These are phyloP conservation scores for Tylopilus subfusipes DNA, from an alignment of 768 basidiomycete species.

Conservation along the genomic window DNA sequence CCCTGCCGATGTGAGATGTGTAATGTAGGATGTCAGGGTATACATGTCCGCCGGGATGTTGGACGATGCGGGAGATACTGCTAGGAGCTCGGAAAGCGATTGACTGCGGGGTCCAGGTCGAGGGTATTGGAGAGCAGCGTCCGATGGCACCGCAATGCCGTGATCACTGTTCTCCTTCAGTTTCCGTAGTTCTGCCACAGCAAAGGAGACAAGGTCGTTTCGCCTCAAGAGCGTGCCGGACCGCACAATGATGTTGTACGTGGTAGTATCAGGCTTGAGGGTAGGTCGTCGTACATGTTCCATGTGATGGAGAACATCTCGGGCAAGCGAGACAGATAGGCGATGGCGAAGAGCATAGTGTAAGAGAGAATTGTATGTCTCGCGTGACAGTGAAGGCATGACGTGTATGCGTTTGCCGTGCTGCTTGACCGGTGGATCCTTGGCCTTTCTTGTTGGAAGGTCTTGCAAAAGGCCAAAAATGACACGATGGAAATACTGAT, in stretches of 20 bases:
- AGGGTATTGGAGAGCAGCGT: not conserved
- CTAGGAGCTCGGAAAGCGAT: constrained; percentile 13
- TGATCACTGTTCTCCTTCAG: constrained; percentile 20
- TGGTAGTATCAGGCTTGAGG: constrained; percentile 45
- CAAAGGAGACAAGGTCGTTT: constrained; percentile 39
- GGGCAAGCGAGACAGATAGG: constrained; percentile 46
- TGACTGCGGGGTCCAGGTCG: not conserved
- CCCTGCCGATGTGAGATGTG: constrained; percentile 50
- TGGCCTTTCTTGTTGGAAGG: constrained; percentile 27
- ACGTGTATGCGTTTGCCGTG: not conserved
- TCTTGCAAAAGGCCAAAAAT: constrained; percentile 39
- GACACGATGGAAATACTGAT: constrained; percentile 48
- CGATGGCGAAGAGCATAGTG: constrained; percentile 64
- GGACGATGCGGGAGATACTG: constrained; percentile 12
- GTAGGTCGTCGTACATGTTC: constrained; percentile 36
- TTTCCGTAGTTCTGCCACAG: constrained; percentile 35
- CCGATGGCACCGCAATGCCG: constrained; percentile 22
- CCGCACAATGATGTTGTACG: constrained; percentile 59
- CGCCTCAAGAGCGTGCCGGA: constrained; percentile 49
- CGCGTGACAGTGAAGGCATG: constrained; percentile 36
- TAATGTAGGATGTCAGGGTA: constrained; percentile 52
- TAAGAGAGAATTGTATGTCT: constrained; percentile 58
- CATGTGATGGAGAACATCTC: constrained; percentile 55
- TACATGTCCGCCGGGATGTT: constrained; percentile 37
- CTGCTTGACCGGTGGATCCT: constrained; percentile 16